Conservation (phyloP, 257 asterid genomes). For the Knoxia roxburghii region DNA sequence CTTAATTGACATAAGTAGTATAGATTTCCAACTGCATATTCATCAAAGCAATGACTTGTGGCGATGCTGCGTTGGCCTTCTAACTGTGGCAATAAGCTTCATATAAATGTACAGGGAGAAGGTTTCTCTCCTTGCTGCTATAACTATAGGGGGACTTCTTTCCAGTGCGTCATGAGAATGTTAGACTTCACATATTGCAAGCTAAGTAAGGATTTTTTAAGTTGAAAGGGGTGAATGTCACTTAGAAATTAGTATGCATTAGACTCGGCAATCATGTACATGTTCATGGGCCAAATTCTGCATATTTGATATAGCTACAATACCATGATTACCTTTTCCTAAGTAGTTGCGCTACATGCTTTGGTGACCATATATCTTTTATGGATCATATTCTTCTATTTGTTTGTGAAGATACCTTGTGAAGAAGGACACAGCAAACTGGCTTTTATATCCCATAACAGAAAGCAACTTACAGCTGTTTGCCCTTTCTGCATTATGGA, state of each 20-base stretch:
- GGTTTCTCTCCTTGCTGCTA: background rate
- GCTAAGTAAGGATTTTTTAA: no score
- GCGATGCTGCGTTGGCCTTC: background rate
- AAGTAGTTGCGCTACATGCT: background rate
- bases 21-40: background rate
- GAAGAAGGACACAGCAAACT: conserved; percentile 28
- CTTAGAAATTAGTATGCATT: no score
- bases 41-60: background rate
- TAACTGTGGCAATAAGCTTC: background rate
- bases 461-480: conserved; percentile 93
- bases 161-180: background rate
- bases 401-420: conserved; percentile 17
- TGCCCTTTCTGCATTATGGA: conserved; percentile 74
- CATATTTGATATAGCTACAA: no score
- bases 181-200: no score
- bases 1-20: no score
- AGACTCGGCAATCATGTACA: background rate
- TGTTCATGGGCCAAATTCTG: background rate
- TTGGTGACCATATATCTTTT: no score
- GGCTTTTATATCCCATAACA: conserved; percentile 61
- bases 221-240: no score
- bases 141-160: background rate
- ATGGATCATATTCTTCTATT: background rate
- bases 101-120: background rate
- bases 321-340: no score